These are phyloP conservation scores for Epicoccum nigrum DNA, from an alignment of 2,329 filamentous ascomycete genomes.

Conservation along the genomic window DNA sequence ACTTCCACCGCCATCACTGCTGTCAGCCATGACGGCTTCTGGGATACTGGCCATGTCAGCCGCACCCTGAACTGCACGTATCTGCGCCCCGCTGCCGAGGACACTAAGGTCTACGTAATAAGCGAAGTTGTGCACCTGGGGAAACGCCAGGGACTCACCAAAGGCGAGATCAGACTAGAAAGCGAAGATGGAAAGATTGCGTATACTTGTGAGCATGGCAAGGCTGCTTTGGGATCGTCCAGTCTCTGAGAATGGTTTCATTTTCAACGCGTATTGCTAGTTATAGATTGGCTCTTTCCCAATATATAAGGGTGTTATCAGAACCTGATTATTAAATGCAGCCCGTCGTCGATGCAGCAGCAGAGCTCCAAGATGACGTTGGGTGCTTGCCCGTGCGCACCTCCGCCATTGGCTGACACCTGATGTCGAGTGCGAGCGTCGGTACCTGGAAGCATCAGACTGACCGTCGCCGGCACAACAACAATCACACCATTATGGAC, in stretches of 20 bases:
- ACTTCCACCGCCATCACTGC: conserved; percentile 50
- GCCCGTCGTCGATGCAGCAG: neutral
- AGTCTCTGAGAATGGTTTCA: conserved; percentile 22
- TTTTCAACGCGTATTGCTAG: neutral
- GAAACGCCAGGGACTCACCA: conserved; percentile 48
- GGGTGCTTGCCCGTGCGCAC: conserved; percentile 13
- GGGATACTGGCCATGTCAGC: conserved; percentile 52
- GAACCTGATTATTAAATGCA: neutral
- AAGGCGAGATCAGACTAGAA: conserved; percentile 49
- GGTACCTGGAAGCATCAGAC: conserved; percentile 17
- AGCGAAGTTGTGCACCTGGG: conserved; percentile 54
- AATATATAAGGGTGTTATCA: neutral
- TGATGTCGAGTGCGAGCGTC: conserved; percentile 10
- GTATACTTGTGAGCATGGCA: conserved; percentile 50
- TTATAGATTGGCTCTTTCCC: neutral
- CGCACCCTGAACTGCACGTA: conserved; percentile 53
- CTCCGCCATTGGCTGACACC: conserved; percentile 11
- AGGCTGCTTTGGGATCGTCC: conserved; percentile 34
- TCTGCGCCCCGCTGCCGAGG: conserved; percentile 50
- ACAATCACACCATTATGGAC: conserved; percentile 44
- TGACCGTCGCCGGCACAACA: conserved; percentile 18
- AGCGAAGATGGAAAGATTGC: conserved; percentile 46
- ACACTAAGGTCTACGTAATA: conserved; percentile 50
- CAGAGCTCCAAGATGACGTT: conserved; percentile 13
- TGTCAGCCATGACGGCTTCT: conserved; percentile 45